Conservation (phyloP, 1,284 basidiomycete species). For the Puccinia horiana region DNA sequence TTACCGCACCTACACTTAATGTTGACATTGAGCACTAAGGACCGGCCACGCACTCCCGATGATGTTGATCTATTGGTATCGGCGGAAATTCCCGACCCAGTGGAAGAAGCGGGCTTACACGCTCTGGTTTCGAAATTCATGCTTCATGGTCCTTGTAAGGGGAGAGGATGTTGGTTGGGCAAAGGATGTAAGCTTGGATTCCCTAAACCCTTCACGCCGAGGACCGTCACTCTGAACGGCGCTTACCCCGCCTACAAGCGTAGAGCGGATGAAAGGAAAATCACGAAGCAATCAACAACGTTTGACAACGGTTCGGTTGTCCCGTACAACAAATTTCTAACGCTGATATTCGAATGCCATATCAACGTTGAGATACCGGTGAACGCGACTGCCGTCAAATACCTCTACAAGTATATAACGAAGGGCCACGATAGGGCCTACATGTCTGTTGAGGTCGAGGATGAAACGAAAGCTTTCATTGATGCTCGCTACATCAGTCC, state of each 20-base stretch:
- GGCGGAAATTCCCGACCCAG: neutral
- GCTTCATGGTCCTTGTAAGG: conserved; percentile 1
- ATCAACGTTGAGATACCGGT: neutral
- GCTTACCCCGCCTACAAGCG: neutral
- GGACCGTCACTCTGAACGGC: neutral
- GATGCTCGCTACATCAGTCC: no score
- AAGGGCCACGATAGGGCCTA: conserved; percentile 2
- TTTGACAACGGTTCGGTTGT: neutral
- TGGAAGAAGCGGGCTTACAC: neutral
- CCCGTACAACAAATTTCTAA: no score
- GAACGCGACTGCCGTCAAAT: neutral
- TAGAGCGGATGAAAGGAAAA: neutral
- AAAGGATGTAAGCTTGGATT: no score
- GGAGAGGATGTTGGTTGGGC: neutral
- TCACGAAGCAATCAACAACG: neutral
- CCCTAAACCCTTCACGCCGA: neutral
- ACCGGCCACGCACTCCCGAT: neutral
- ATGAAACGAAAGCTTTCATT: neutral
- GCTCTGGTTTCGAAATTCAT: neutral
- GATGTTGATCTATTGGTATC: neutral
- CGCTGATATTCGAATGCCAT: no score
- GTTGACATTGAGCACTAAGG: no score
- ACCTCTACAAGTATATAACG: conserved; percentile 18
- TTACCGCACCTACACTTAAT: no score
- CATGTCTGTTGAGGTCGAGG: neutral